Evolutionary conservation across 2,329 filamentous ascomycete species (phyloP), one percentile per base, ranked within the genome.

Genomic region (Penicillium digitatum): DNA sequence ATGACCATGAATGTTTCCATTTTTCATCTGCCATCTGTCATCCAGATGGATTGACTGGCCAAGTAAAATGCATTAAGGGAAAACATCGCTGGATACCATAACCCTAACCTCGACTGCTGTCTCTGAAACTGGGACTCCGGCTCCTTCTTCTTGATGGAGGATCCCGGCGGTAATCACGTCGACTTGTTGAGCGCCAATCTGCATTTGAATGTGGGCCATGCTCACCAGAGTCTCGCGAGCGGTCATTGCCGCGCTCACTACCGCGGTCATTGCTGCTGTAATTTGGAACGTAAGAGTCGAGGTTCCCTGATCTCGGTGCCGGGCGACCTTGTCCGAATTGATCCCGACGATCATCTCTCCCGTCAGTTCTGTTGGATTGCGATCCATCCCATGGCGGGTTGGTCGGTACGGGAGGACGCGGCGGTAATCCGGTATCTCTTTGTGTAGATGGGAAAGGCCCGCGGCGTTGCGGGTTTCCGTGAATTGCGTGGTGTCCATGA

Each of bases 251-350:
- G 27, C 60, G 61, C 32, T 44, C 42, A 20, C 42, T 22, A 11
- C 45, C 16, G 14, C 46, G 47, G 14, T 49, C 47, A 29, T 60
- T 51, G 38, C 56, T 49, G 32, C 58, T 61, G 37, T 75, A 74
- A 31, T 61, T 70, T 2, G 74, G 72, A 31, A 72, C 62, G 54
- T 75, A 75, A 9, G 72, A 73, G 52, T 76, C 73, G 29, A 68
- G 14, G 46, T 62, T 66, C 29, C 60, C 62, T 18, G 72, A 62
- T 42, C 66, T 61, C 8, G 61, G 61, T 20, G 61, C 61, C 16
- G 57, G 54, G 11, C 68, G 66, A 48, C 55, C 53, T 26, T 62
- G 64, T 35, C 63, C 56, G n/a, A 48, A 58, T 39, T 68, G 66
- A 52, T 73, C 71, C 31, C 71, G 67, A 40, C 69, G 63, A 29